phyloP scores from a whole-genome alignment of 768 basidiomycete genomes.

The Boletellus sp. region DNA sequence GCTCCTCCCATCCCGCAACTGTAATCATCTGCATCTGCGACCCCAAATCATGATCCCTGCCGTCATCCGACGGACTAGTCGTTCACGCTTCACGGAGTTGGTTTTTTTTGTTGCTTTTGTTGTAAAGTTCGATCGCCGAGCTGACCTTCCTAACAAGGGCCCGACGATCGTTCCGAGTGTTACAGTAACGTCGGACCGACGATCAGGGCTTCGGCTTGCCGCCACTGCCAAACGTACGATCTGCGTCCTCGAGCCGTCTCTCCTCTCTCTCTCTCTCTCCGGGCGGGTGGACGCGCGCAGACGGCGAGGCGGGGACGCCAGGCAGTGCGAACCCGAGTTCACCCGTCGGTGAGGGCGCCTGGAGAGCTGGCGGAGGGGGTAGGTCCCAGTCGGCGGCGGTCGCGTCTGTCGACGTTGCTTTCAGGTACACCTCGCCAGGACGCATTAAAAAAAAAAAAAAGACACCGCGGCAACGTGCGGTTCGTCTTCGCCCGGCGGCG shows the following conservation, averaged over 20 bases:
- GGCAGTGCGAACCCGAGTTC: too few relatives aligned
- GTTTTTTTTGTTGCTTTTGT: background rate
- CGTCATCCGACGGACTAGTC: conserved; percentile 3
- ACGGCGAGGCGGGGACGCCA: too few relatives aligned
- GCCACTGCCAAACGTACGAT: too few relatives aligned
- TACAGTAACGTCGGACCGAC: conserved; percentile 1
- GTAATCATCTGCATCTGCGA: conserved; percentile 12
- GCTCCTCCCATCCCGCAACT: conserved; percentile 12
- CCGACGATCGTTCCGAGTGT: conserved; percentile 10
- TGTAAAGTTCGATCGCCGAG: conserved; percentile 1
- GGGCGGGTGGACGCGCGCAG: too few relatives aligned
- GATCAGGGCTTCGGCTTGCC: conserved; percentile 18
- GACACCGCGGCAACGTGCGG: conserved; percentile 10
- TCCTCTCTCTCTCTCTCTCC: too few relatives aligned
- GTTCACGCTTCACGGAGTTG: conserved; percentile 21
- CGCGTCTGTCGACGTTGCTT: too few relatives aligned
- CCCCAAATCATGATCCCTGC: conserved; percentile 9
- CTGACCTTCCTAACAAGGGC: conserved; percentile 19
- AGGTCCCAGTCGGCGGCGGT: too few relatives aligned
- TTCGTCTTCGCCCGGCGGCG: too few relatives aligned
- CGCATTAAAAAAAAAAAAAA: conserved; percentile 22
- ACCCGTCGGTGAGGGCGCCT: too few relatives aligned
- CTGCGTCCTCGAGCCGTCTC: too few relatives aligned
- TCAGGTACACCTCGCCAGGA: conserved; percentile 7
- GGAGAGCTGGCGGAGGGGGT: too few relatives aligned